Evolutionary conservation across 495 filamentous ascomycete species (phyloP), one percentile per base, ranked within the genome.

Genomic region (Penicilliopsis zonata): DNA sequence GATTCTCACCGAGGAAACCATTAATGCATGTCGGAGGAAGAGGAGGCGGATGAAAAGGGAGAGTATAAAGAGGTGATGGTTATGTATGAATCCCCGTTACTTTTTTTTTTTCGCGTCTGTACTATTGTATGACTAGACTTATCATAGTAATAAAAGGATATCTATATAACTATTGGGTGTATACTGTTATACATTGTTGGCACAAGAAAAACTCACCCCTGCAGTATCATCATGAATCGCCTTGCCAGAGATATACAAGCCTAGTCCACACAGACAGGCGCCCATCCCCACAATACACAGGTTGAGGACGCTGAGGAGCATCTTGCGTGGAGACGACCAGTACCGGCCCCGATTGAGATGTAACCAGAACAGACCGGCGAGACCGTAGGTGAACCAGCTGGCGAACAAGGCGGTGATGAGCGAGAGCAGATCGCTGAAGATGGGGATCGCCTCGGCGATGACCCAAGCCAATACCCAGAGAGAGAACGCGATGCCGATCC

Each of bases 401-500:
- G 53, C 59, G 27, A 63, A 63, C 1, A 61, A 43, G 2, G 59
- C 55, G 4, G 59, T 58, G 13, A 70, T 67, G 37, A 73, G 34
- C 23, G 59, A 62, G 13, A 85, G 54, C 32, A 86, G 49, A 31
- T 73, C 65, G 42, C 67, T 74, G 57, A 86, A 86, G 42, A 80
- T 71, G 0, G 82, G 82, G 17, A 86, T 80, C 1, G 76, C 70
- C 35, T 74, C 65, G 7, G 80, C 76, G 42, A 86, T 76, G 36
- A 85, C 56, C 74, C 76, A 86, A 5, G 78, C 76, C 5, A 82
- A 27, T 6, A 78, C 28, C 53, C 78, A 83, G 17, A 85, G 55
- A 30, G 38, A 28, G 3, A 64, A 32, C 3, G 70, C 66, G 13
- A 84, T 73, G 9, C 40, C 55, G 3, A 76, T 37, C 81, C 81